Evolutionary conservation across 139 green algal genomes (phyloP), one percentile per base, ranked within the genome.

Genomic region (Coccomyxa sp.): DNA sequence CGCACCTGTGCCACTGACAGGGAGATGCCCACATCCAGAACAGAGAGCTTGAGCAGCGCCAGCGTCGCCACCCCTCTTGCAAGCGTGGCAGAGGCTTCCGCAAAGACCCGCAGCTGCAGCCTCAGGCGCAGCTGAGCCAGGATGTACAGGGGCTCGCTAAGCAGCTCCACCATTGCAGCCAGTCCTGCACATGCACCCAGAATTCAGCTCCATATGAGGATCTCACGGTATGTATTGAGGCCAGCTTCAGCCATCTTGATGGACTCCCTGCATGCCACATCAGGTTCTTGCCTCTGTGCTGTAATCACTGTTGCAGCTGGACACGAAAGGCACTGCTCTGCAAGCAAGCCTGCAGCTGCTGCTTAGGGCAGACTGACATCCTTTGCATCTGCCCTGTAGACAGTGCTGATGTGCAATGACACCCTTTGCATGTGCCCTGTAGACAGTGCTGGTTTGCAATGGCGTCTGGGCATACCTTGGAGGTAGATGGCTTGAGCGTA

Each of bases 141-240:
- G 75, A 95, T 89, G 81, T 95, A 95, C 4, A 95, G 79, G 8
- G 92, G 92, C 83, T 95, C 92, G 2, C 81, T 80, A 5, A 82
- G 41, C 34, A 96, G 82, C 84, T 96, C 91, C 37, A 95, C 0
- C 22, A 95, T 38, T 0, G 88, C 88, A 5, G 90, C 92, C 8
- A 87, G 14, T 31, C 89, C 92, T 91, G 82, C 16, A 55, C 40
- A 27, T 55, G 22, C 8, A 44, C 27, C 8, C 33, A 75, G 70
- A 27, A 8, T 44, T 35, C 31, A 41, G 31, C 9, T 75, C 36
- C 70, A 54, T 31, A n/a, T n/a, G n/a, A n/a, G n/a, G n/a, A n/a
- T n/a, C n/a, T n/a, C n/a, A n/a, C n/a, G n/a, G n/a, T n/a, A n/a
- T n/a, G n/a, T n/a, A n/a, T n/a, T n/a, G n/a, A n/a, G n/a, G n/a